Conservation (phyloP, 768 basidiomycete species). For the Termitomyces sp. region DNA sequence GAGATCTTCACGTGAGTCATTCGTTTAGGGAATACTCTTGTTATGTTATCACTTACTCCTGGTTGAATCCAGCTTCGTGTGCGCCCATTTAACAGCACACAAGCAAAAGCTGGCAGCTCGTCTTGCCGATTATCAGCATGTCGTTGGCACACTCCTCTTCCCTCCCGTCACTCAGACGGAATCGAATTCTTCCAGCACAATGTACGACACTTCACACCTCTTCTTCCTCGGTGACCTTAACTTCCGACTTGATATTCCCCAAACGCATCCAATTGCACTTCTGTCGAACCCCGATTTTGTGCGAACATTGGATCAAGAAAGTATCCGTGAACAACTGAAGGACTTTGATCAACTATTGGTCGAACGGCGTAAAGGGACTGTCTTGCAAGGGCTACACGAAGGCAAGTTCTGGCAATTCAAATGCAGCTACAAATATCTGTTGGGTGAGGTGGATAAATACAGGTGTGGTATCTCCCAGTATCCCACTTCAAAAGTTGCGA, state of each 20-base stretch:
- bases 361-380: conserved; percentile 57
- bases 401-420: conserved; percentile 89
- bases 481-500: conserved; percentile 1
- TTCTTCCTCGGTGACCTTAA: conserved; percentile 95
- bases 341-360: conserved; percentile 68
- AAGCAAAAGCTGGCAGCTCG: conserved; percentile 57
- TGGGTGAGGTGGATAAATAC: conserved; percentile 81
- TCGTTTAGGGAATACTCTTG: background rate
- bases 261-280: conserved; percentile 39
- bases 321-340: conserved; percentile 51
- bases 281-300: conserved; percentile 28
- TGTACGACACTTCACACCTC: conserved; percentile 84
- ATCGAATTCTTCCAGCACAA: conserved; percentile 40
- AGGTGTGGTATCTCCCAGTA: conserved; percentile 37
- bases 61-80: conserved; percentile 53
- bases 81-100: conserved; percentile 87
- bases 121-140: conserved; percentile 74
- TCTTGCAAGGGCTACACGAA: conserved; percentile 72
- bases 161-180: conserved; percentile 35
- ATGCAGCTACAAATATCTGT: conserved; percentile 82
- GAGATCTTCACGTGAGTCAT: conserved; percentile 79
- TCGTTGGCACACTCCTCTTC: conserved; percentile 79
- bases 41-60: background rate
- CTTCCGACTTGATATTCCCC: conserved; percentile 71
- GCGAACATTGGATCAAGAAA: conserved; percentile 41